Conservation (phyloP, 2,329 filamentous ascomycete genomes). For the Penicillium sclerotigenum region DNA sequence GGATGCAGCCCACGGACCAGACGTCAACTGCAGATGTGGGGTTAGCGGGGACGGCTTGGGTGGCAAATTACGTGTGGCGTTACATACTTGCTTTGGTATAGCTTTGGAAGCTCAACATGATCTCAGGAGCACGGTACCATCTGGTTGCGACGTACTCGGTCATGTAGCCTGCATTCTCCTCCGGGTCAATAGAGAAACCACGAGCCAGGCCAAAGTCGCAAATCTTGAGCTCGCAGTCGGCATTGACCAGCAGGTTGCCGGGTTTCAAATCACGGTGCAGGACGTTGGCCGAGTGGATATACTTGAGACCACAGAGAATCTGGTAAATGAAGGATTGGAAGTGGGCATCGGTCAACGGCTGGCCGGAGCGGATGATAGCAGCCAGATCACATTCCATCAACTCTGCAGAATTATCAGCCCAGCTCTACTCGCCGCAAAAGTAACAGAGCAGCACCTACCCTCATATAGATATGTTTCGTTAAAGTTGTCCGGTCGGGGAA, state of each 20-base stretch:
- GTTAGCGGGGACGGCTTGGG: background rate
- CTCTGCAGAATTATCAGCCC: conserved; percentile 54
- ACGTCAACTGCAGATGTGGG: conserved; percentile 70
- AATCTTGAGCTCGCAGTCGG: conserved; percentile 99
- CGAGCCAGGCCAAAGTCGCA: conserved; percentile 95
- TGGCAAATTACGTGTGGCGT: background rate
- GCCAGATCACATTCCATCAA: conserved; percentile 99
- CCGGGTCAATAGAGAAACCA: conserved; percentile 94
- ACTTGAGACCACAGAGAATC: conserved; percentile 97
- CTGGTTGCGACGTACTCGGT: conserved; percentile 97
- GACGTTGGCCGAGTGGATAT: conserved; percentile 98
- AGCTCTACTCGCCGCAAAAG: background rate
- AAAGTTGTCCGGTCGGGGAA: conserved; percentile 93
- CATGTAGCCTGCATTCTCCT: conserved; percentile 99
- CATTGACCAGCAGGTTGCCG: conserved; percentile 94
- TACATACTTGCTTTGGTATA: conserved; percentile 99
- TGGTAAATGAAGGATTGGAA: conserved; percentile 99
- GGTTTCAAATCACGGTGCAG: conserved; percentile 96
- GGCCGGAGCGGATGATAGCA: conserved; percentile 94
- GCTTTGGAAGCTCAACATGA: conserved; percentile 99
- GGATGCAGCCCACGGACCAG: conserved; percentile 97
- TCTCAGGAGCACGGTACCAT: conserved; percentile 98
- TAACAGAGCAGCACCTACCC: conserved; percentile 55
- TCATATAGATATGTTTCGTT: conserved; percentile 99
- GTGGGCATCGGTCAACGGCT: conserved; percentile 95